phyloP scores from a whole-genome alignment of 371 early-diverging fungal genomes.

The Spraguea lophii region DNA sequence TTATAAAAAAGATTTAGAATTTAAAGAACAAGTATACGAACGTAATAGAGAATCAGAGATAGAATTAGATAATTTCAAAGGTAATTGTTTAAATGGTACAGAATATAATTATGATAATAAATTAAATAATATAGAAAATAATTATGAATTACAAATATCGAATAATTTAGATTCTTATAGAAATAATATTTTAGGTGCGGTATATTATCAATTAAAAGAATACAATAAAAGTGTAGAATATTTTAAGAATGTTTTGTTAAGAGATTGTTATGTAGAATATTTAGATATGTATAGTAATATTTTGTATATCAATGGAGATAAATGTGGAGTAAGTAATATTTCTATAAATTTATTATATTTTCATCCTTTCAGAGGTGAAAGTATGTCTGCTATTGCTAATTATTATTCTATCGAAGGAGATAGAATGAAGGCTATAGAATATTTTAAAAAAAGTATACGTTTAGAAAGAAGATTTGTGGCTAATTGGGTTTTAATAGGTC shows the following conservation, averaged over 20 bases:
- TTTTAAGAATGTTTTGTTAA: constrained; percentile 18
- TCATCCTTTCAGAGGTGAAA: constrained; percentile 24
- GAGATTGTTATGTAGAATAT: constrained; percentile 4
- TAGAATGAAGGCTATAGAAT: constrained; percentile 31
- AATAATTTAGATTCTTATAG: constrained; percentile 3
- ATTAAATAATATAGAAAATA: too few relatives aligned
- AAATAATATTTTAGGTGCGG: constrained; percentile 22
- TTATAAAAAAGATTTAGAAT: too few relatives aligned
- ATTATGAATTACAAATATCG: too few relatives aligned
- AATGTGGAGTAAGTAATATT: constrained; percentile 6
- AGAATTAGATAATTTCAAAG: too few relatives aligned
- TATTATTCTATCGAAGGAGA: constrained; percentile 20
- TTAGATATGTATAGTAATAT: constrained; percentile 36
- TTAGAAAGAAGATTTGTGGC: constrained; percentile 23
- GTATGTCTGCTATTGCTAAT: constrained; percentile 21
- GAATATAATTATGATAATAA: too few relatives aligned
- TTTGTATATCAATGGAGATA: constrained; percentile 29
- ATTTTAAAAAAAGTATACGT: constrained; percentile 20
- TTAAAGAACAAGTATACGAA: too few relatives aligned
- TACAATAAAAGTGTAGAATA: constrained; percentile 14
- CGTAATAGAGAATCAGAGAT: too few relatives aligned
- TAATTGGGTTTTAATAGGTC: constrained; percentile 28
- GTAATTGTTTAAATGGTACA: too few relatives aligned
- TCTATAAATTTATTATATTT: constrained; percentile 16
- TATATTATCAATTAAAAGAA: constrained; percentile 26